Evolutionary conservation across 768 basidiomycete genomes (phyloP), one percentile per base, ranked within the genome.

Genomic region (Tylopilus balloui): DNA sequence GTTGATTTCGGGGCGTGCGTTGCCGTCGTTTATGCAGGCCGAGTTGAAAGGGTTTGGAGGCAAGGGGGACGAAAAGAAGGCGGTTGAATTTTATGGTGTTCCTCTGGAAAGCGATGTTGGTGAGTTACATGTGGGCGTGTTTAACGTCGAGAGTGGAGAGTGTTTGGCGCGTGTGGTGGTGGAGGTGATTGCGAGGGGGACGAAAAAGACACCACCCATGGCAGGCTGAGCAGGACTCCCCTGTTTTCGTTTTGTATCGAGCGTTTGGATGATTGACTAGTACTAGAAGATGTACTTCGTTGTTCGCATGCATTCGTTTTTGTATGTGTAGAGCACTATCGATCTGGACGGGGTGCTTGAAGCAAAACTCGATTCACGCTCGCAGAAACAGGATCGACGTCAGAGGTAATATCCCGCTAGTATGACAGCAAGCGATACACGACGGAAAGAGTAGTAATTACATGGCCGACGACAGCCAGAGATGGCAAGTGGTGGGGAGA

Each of bases 1-100:
- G 53, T 63, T 79, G 52, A 68, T 74, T 35, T 78, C 77, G 28
- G 81, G 82, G 25, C 69, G 70, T 50, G 64, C 76, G 38, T 63
- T 84, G 46, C 84, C 84, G 24, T 60, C 67, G 47, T 85, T 83
- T 65, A 58, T 85, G 58, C 73, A 75, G 32, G 73, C 77, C 7
- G 78, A 84, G 57, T 56, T 77, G 39, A 74, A 71, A 52, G 66
- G 68, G 10, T 62, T 61, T 23, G 55, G 51, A 10, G 48, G 53
- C 19, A 71, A 69, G 10, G 62, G 63, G 21, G 70, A 70, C 32
- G 69, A 70, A 40, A 74, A 73, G 62, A 78, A 76, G 29, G 71
- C 68, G 12, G 71, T 84, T 23, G 81, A 84, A 57, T 70, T 85
- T 32, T 74, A 72, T 47, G 84, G 84, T 23, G 69, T 74, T 28